phyloP scores from a whole-genome alignment of 1,284 basidiomycete genomes.

The Trametes pubescens region DNA sequence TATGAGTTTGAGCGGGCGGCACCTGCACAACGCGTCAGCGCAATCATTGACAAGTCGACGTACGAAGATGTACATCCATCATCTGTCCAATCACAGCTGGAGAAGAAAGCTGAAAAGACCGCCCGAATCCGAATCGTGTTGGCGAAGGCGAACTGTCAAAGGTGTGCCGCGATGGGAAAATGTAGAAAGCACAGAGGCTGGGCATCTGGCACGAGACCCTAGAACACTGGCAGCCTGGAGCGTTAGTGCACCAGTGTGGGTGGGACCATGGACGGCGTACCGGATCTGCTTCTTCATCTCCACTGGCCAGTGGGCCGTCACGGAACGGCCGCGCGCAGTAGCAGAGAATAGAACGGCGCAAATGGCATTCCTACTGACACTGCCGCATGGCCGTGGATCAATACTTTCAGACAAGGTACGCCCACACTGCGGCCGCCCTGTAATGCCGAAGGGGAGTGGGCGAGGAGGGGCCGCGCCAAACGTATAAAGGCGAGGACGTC shows the following conservation, averaged over 20 bases:
- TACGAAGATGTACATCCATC: not conserved
- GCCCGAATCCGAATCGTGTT: not conserved
- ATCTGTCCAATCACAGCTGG: not conserved
- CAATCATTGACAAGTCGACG: not conserved
- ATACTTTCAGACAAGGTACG: not conserved
- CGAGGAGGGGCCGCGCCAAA: not conserved
- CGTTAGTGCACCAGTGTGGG: not conserved
- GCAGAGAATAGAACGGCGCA: not conserved
- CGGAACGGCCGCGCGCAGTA: not conserved
- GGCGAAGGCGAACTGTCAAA: not conserved
- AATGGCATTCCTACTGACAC: not conserved
- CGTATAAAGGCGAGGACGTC: constrained; percentile 21
- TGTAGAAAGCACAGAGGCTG: not conserved
- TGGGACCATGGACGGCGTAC: not conserved
- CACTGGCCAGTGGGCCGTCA: not conserved
- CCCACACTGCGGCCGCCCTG: not conserved
- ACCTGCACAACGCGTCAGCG: no score
- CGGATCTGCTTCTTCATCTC: not conserved
- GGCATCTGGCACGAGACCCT: not conserved
- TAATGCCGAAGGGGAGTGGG: not conserved
- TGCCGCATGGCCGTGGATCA: not conserved
- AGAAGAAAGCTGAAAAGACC: not conserved
- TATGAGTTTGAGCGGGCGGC: no score
- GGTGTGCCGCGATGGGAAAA: not conserved
- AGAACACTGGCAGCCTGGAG: not conserved